Base-by-base conservation (phyloP, 768 basidiomycete species). In the Thelephora ganbajun region DNA sequence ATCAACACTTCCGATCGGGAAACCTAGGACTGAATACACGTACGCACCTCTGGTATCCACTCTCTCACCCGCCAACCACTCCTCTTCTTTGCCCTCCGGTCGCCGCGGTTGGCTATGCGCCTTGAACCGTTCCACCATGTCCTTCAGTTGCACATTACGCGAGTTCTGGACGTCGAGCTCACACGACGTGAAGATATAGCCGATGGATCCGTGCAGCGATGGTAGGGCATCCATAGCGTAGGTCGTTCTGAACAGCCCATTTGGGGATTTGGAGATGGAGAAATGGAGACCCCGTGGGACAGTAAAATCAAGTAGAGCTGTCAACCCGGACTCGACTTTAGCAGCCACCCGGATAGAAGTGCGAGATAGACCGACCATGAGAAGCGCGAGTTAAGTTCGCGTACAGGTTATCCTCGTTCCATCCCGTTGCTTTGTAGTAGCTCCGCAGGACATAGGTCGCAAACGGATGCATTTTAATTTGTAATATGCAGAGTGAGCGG, bases 401-500 rank as follows among this genome's bases (percentile, higher is more conserved):
- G 58, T 89, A 97, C 18, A 94, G 70, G 57, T 94, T 94, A 64
- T 97, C 93, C 60, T 94, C 89, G 56, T 91, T 92, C 94, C 94
- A 98, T 52, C 89, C 87, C 30, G 90, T 96, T n/a, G 79, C 80
- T 54, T 77, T 75, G 69, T 90, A 92, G 64, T 94, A 97, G 61
- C 74, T 82, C 53, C 84, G 82, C 34, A 97, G 70, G 48, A 97
- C 83, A 66, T 90, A 88, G 12, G 85, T 76, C 35, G 87, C 81
- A 57, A 90, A 90, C 5, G 88, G 83, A 65, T 88, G 83, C 88
- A 90, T 88, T 2, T 16, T 5, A 39, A 41, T 41, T 22, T 41
- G 14, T 14, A 30, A 30, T 30, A 30, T 14, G 39, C 4, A 11
- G 12, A 2, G 39, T 22, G 39, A 2, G 39, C 7, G n/a, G 37